These are phyloP conservation scores for Westerdykella sp. DNA, from an alignment of 2,329 filamentous ascomycete genomes.

Conservation along the genomic window DNA sequence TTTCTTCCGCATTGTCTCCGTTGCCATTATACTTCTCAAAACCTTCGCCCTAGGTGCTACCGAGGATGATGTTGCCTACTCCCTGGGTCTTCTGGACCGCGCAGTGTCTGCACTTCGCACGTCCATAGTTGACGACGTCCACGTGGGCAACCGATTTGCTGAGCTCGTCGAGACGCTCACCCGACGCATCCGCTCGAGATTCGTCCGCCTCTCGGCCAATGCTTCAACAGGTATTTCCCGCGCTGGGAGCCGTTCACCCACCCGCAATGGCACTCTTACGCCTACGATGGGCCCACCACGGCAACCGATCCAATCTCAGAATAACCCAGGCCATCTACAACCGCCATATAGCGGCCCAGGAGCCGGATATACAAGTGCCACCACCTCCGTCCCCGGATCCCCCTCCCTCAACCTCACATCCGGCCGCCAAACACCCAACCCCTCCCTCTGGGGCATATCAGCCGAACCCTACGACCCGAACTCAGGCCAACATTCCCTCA, in stretches of 20 bases:
- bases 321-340: constrained; percentile 5
- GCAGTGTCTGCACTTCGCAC: constrained; percentile 68
- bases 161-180: constrained; percentile 76
- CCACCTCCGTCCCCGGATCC: constrained; percentile 20
- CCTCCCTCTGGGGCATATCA: constrained; percentile 40
- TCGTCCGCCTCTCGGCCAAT: constrained; percentile 53
- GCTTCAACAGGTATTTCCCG: constrained; percentile 39
- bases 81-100: constrained; percentile 67
- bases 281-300: constrained; percentile 31
- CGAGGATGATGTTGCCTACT: constrained; percentile 69
- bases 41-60: constrained; percentile 77
- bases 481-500: constrained; percentile 40
- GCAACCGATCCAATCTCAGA: constrained; percentile 11
- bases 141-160: constrained; percentile 76
- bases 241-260: constrained; percentile 22
- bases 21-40: constrained; percentile 77
- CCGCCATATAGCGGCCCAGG: constrained; percentile 10
- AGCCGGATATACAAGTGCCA: constrained; percentile 5
- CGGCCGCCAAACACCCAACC: constrained; percentile 29
- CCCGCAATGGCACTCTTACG: constrained; percentile 15
- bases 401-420: constrained; percentile 23
- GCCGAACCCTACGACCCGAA: constrained; percentile 42
- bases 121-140: constrained; percentile 78
- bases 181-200: constrained; percentile 64
- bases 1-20: constrained; percentile 80